Conservation (phyloP, 768 basidiomycete genomes). For the Suillus ampliporus region DNA sequence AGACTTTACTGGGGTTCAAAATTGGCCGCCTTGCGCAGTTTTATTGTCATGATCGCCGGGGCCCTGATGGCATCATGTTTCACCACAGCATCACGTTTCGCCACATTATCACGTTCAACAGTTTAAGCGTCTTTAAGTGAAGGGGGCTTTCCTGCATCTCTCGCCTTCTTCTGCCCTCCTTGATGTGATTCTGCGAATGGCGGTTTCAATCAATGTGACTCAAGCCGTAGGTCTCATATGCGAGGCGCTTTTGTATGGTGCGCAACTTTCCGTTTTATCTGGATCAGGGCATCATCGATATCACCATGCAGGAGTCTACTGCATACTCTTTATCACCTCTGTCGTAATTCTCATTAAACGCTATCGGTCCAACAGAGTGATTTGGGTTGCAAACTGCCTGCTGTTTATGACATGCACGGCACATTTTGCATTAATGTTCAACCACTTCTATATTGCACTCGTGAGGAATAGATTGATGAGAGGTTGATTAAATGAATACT, state of each 20-base stretch:
- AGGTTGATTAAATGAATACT: background rate
- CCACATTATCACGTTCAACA: background rate
- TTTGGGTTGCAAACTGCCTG: conserved; percentile 19
- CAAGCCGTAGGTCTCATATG: conserved; percentile 26
- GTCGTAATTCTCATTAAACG: conserved; percentile 19
- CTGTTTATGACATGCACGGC: conserved; percentile 24
- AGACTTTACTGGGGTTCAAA: too few relatives aligned
- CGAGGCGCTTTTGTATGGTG: conserved; percentile 34
- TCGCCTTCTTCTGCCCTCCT: background rate
- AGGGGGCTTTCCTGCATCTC: background rate
- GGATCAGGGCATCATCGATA: background rate
- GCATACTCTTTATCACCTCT: conserved; percentile 22
- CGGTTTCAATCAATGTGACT: background rate
- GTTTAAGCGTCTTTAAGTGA: background rate
- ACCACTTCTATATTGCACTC: conserved; percentile 24
- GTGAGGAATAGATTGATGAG: conserved; percentile 18
- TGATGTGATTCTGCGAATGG: background rate
- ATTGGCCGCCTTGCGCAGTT: background rate
- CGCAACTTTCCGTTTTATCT: background rate
- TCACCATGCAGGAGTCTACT: conserved; percentile 13
- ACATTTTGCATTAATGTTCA: conserved; percentile 28
- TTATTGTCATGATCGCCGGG: too few relatives aligned
- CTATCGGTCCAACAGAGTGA: conserved; percentile 1
- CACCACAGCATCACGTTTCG: background rate
- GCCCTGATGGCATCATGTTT: conserved; percentile 1